Evolutionary conservation across 352 stramenopile species (phyloP), one percentile per base, ranked within the genome.

Genomic region (Globisporangium megalacanthum): DNA sequence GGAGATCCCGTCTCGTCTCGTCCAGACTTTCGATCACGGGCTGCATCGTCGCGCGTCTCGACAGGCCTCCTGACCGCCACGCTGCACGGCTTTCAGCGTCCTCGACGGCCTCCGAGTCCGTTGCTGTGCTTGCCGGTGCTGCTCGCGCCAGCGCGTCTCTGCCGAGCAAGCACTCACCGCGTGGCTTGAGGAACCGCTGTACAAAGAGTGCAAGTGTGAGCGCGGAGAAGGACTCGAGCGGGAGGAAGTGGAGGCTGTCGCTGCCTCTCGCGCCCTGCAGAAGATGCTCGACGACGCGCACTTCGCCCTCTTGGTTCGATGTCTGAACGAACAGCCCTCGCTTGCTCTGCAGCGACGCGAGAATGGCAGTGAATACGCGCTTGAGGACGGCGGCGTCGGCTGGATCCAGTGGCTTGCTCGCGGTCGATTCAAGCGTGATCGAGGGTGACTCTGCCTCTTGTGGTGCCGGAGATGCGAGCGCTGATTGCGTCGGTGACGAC

Each of bases 221-320:
- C 20, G 54, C 49, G 2, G 54, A 62, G 45, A 66, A 66, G n/a
- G 49, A 62, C 22, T 62, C 54, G 14, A 66, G 31, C 19, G 54
- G 60, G 7, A 66, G 22, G 29, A 52, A 66, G 33, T 33, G 47
- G n/a, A 57, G 19, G 47, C 37, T 51, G n/a, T 62, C 51, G 11
- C 57, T 62, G 54, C 29, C 52, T 8, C 29, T 10, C 7, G 49
- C 42, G 15, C 36, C n/a, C 13, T 42, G 61, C 47, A 66, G 35
- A 2, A 66, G 54, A 25, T 52, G 37, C 0, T 22, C 19, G 5
- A 66, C 36, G 3, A 44, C 39, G 13, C n/a, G 42, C 17, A 41
- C 11, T 11, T 66, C 60, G 31, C 51, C 41, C 15, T 58, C 19
- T 9, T 49, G 54, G 22, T 17, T n/a, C 14, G 58, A 52, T 3